Evolutionary conservation across 345 rosid genomes (phyloP).

Genomic region (rapeseed (Brassica napus)): Da-Ae NC_063438.1:3556001-3556500

Average conservation of each 20-base stretch:
- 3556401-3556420: conserved; percentile 9
- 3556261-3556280: conserved; percentile 3
- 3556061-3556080: not conserved
- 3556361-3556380: not conserved
- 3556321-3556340: conserved; percentile 24
- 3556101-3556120: conserved; percentile 35
- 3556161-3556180: conserved; percentile 36
- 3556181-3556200: conserved; percentile 22
- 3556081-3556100: conserved; percentile 38
- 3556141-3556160: conserved; percentile 34
- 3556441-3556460: not conserved
- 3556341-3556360: conserved; percentile 24
- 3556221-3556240: not conserved
- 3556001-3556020: not conserved
- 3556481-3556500: not conserved
- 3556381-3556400: not conserved
- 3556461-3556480: not conserved
- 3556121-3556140: conserved; percentile 54
- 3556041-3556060: conserved; percentile 31
- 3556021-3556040: conserved; percentile 46
- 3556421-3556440: conserved; percentile 8
- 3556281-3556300: conserved; percentile 27
- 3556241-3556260: not conserved
- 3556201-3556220: conserved; percentile 20
- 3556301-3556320: conserved; percentile 6